Percentiles rank a stretch among this genome's conserved stretches.
These are phyloP conservation scores for Erysiphe pulchra DNA, from an alignment of 2,329 filamentous ascomycete species.

Conservation along the genomic window DNA sequence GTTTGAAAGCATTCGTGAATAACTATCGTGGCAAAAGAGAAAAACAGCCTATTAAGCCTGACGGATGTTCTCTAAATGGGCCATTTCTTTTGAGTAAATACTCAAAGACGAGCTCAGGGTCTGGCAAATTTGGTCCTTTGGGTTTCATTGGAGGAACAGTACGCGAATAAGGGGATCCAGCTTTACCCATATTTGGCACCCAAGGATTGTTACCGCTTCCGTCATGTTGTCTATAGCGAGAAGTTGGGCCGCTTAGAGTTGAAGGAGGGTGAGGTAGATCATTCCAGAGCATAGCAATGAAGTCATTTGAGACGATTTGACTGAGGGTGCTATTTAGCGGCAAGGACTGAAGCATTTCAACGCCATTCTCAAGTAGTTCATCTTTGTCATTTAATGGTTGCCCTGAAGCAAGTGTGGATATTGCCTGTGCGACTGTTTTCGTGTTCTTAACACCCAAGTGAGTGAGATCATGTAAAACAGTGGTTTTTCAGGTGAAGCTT, in stretches of 20 bases:
- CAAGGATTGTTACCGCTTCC: constrained; percentile 22
- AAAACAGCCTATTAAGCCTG: constrained; percentile 20
- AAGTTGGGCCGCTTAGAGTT: constrained; percentile 20
- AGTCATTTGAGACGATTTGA: constrained; percentile 20
- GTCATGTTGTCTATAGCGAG: constrained; percentile 19
- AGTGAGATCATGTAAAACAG: constrained; percentile 16
- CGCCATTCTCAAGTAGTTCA: constrained; percentile 22
- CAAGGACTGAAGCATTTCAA: constrained; percentile 24
- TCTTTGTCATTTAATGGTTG: constrained; percentile 22
- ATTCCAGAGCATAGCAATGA: constrained; percentile 26
- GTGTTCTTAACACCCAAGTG: constrained; percentile 17
- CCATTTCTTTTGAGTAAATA: constrained; percentile 18
- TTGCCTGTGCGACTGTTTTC: constrained; percentile 16
- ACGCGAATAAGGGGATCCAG: constrained; percentile 20
- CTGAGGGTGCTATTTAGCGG: constrained; percentile 23
- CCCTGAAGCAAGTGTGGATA: constrained; percentile 19
- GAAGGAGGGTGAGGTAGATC: constrained; percentile 25
- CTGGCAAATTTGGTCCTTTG: constrained; percentile 23
- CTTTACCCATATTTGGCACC: constrained; percentile 25
- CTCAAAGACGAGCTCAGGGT: constrained; percentile 22
- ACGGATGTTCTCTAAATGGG: constrained; percentile 18
- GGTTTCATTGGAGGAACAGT: constrained; percentile 20
- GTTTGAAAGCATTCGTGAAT: constrained; percentile 23
- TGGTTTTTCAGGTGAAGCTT: constrained; percentile 15
- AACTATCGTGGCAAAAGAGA: constrained; percentile 21